Evolutionary conservation across 108 stramenopile species (phyloP).

Genomic region (Skeletonema tropicum): DNA sequence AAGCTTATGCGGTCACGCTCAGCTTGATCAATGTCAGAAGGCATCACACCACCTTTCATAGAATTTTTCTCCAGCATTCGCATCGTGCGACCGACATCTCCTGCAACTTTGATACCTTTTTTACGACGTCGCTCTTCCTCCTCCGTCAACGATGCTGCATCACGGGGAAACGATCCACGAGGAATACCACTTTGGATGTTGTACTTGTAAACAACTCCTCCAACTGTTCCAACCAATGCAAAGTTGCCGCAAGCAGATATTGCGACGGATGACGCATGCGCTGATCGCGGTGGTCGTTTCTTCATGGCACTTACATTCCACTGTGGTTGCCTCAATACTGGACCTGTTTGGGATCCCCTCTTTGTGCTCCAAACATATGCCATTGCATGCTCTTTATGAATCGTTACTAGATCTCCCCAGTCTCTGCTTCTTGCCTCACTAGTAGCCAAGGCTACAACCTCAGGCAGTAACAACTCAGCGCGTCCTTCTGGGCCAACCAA

Average conservation of each 20-base stretch:
- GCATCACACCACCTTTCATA: conserved; percentile 67
- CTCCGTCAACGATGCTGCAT: conserved; percentile 24
- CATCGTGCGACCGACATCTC: conserved; percentile 73
- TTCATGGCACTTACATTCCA: conserved; percentile 92
- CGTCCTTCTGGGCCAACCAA: conserved; percentile 53
- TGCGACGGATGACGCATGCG: conserved; percentile 77
- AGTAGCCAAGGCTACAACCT: conserved; percentile 65
- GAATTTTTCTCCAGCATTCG: conserved; percentile 68
- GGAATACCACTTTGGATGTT: conserved; percentile 92
- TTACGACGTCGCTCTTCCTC: conserved; percentile 39
- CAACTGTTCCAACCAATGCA: conserved; percentile 92
- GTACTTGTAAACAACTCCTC: conserved; percentile 93
- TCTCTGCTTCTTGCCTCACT: conserved; percentile 71
- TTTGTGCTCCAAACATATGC: conserved; percentile 89
- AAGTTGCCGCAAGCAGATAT: conserved; percentile 88
- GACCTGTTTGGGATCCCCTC: conserved; percentile 78
- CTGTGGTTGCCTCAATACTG: conserved; percentile 71
- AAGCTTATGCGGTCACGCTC: conserved; percentile 55
- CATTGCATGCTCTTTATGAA: conserved; percentile 83
- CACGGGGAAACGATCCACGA: conserved; percentile 83
- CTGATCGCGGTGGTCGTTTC: conserved; percentile 58
- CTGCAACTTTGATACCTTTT: conserved; percentile 44
- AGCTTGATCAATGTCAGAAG: conserved; percentile 68
- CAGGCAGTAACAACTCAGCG: conserved; percentile 73
- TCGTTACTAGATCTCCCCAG: conserved; percentile 91